phyloP scores from a whole-genome alignment of 495 filamentous ascomycete genomes.

The Cercophora scortea region DNA sequence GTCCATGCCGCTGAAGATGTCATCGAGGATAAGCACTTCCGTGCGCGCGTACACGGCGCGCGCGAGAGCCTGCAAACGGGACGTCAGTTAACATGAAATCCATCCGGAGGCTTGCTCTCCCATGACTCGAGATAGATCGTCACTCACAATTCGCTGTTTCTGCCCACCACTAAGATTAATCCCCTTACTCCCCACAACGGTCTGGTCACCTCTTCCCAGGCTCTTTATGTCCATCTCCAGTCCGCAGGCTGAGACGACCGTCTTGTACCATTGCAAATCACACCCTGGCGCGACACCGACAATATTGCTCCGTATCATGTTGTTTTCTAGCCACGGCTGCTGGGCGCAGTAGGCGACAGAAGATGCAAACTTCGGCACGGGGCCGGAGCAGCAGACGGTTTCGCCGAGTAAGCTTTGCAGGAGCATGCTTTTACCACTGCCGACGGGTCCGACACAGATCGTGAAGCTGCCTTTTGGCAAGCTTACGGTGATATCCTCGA shows the following conservation, averaged over 20 bases:
- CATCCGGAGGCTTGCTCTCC: too few species aligned
- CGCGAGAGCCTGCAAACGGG: slow-evolving; percentile 27
- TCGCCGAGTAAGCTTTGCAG: slow-evolving; percentile 28
- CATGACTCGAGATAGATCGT: too few species aligned
- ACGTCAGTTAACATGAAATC: too few species aligned
- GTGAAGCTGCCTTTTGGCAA: too few species aligned
- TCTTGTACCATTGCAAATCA: slow-evolving; percentile 49
- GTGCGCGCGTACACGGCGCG: slow-evolving; percentile 22
- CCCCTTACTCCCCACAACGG: slow-evolving; percentile 52
- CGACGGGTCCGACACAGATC: slow-evolving; percentile 25
- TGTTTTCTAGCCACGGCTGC: slow-evolving; percentile 28
- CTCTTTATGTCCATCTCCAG: slow-evolving; percentile 44
- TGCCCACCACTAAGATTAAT: slow-evolving; percentile 59
- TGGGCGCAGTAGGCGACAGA: slow-evolving; percentile 33
- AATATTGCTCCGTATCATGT: slow-evolving; percentile 23
- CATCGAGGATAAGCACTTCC: slow-evolving; percentile 20
- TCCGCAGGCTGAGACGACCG: slow-evolving; percentile 49
- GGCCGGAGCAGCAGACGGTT: background rate
- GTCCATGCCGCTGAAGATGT: slow-evolving; percentile 56
- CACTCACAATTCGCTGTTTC: slow-evolving; percentile 43
- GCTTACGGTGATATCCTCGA: too few species aligned
- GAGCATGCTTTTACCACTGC: slow-evolving; percentile 26
- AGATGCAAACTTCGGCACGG: too few species aligned
- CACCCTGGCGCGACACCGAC: slow-evolving; percentile 38
- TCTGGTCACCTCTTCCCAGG: slow-evolving; percentile 46